Evolutionary conservation across 108 stramenopile species (phyloP).

Genomic region (Skeletonema marinoi): DNA sequence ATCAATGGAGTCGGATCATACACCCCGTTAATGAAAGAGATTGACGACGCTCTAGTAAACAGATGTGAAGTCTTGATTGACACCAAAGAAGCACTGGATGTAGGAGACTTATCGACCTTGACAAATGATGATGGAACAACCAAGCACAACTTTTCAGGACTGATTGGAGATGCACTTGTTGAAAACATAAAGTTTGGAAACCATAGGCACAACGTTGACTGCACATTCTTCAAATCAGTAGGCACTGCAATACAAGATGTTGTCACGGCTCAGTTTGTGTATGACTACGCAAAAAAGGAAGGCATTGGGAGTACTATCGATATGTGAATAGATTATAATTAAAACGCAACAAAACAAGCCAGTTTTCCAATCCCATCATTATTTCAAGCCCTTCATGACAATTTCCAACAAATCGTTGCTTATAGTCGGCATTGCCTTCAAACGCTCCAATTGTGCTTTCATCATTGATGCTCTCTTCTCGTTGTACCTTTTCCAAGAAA

Average conservation of each 20-base stretch:
- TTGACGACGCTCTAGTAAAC: conserved; percentile 43
- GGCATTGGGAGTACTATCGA: conserved; percentile 26
- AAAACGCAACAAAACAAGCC: background rate
- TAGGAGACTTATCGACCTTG: conserved; percentile 68
- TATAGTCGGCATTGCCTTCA: conserved; percentile 60
- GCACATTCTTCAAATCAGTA: conserved; percentile 76
- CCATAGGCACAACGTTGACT: conserved; percentile 30
- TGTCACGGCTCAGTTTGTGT: conserved; percentile 58
- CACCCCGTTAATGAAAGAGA: conserved; percentile 73
- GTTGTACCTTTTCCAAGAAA: conserved; percentile 84
- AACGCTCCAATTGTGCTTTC: conserved; percentile 76
- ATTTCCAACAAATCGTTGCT: conserved; percentile 88
- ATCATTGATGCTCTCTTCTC: conserved; percentile 74
- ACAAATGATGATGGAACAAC: conserved; percentile 30
- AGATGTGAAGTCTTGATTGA: conserved; percentile 64
- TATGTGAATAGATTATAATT: conserved; percentile 22
- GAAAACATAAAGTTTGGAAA: conserved; percentile 25
- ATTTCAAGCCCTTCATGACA: conserved; percentile 69
- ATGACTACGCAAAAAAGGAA: conserved; percentile 19
- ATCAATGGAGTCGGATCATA: conserved; percentile 80
- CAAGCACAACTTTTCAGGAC: conserved; percentile 44
- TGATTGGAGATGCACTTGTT: conserved; percentile 61
- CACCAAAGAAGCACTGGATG: conserved; percentile 69
- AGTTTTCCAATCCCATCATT: background rate
- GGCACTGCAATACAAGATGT: conserved; percentile 86